These are phyloP conservation scores for Bruguiera gymnorhiza DNA, from an alignment of 345 rosid genomes.

Conservation along the genomic window DNA sequence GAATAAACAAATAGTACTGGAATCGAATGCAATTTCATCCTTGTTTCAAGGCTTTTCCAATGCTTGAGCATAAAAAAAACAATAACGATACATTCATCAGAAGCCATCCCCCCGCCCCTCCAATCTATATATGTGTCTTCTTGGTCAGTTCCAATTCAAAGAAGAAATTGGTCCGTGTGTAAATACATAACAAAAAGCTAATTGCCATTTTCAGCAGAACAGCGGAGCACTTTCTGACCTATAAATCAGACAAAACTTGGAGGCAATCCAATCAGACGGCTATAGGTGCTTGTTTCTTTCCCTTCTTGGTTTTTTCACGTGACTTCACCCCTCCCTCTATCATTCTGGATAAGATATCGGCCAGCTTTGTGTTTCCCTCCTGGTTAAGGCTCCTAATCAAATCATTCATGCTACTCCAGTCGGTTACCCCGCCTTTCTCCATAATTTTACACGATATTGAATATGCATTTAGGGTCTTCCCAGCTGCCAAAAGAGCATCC, in stretches of 20 bases:
- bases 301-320: constrained; percentile 8
- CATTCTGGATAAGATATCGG: constrained; percentile 82
- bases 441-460: constrained; percentile 72
- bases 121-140: too few relatives aligned
- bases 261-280: constrained; percentile 7
- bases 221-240: background rate
- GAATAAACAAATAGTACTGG: too few relatives aligned
- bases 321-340: constrained; percentile 29
- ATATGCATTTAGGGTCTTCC: constrained; percentile 88
- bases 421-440: constrained; percentile 63
- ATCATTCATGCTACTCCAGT: constrained; percentile 69
- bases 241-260: background rate
- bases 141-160: too few relatives aligned
- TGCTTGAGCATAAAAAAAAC: too few relatives aligned
- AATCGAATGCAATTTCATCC: too few relatives aligned
- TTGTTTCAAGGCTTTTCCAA: too few relatives aligned
- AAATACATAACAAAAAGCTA: background rate
- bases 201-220: background rate
- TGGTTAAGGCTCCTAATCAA: constrained; percentile 71
- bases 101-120: too few relatives aligned
- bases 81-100: too few relatives aligned
- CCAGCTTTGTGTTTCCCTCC: constrained; percentile 86
- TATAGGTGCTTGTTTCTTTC: constrained; percentile 9
- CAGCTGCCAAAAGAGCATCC: constrained; percentile 75
- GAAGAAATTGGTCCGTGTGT: too few relatives aligned